A percentile compares a stretch with the other conserved stretches of the same genome.
Evolutionary conservation across 225 moss, liverwort and hornwort genomes (phyloP).

Genomic region (Bryoerythrophyllum caledonicum): DNA sequence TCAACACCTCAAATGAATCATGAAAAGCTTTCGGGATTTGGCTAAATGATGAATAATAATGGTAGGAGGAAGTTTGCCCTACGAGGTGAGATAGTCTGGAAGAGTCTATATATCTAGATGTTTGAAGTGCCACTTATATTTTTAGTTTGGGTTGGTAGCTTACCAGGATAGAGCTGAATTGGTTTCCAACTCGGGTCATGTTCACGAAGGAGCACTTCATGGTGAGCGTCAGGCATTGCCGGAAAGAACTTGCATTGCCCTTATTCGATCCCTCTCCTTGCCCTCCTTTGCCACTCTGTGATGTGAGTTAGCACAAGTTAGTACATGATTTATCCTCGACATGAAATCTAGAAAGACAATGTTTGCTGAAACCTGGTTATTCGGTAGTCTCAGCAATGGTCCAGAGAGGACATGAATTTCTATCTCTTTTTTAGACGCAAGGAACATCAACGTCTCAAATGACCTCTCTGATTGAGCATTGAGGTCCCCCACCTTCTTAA

Average conservation of each 20-base stretch:
- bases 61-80: no score
- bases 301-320: not conserved
- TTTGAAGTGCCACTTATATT: no score
- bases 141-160: not conserved
- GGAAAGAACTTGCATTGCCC: slow-evolving; percentile 36
- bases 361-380: slow-evolving; percentile 60
- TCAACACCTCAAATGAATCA: no score
- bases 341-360: not conserved
- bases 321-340: not conserved
- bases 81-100: no score
- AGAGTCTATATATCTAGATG: no score
- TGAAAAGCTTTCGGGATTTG: no score
- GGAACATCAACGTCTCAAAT: slow-evolving; percentile 78
- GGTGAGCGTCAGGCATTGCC: slow-evolving; percentile 45
- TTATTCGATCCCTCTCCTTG: slow-evolving; percentile 15
- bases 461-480: no score
- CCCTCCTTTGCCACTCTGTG: slow-evolving; percentile 21
- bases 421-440: slow-evolving; percentile 84
- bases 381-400: slow-evolving; percentile 60
- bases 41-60: no score
- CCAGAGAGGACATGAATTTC: slow-evolving; percentile 72
- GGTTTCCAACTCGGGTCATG: slow-evolving; percentile 50
- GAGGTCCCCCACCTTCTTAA: slow-evolving; percentile 94
- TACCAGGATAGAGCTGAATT: slow-evolving; percentile 55
- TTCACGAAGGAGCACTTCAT: slow-evolving; percentile 51